Base-by-base conservation (phyloP, 1,139 yeast species). In the Hyphopichia khmerensis region DNA sequence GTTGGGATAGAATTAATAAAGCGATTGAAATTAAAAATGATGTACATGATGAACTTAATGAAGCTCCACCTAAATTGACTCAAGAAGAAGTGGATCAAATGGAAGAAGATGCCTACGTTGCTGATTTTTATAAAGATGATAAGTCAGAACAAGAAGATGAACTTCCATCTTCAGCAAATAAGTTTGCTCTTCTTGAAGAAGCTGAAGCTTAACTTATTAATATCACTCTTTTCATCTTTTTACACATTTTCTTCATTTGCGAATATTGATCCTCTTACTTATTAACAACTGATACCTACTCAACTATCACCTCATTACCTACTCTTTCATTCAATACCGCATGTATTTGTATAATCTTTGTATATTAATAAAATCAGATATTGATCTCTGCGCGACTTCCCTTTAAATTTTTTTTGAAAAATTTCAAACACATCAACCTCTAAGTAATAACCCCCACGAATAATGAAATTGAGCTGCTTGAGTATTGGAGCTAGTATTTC, bases 1-100 rank as follows among this genome's bases (percentile, higher is more conserved):
- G 82, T 14, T 85, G 93, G 93, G 90, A 84, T 39, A 69, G 73
- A 42, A 82, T 83, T 43, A 85, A 85, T 57, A 70, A 72, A 44
- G 60, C 62, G 33, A 75, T 78, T 26, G 66, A 57, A 36, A 61
- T 67, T 37, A 61, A 62, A 37, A 53, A 63, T 40, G 56, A 44
- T 14, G 39, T 44, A 23, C 24, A 11, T n/a, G 33, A 36, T 17
- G 23, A 27, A 6, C 9, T 16, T 4, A 35, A 14, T 16, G 33
- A 7, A 35, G n/a, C n/a, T n/a, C 19, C 50, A 43, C 40, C 42
- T 26, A 50, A 43, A 30, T 41, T 43, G 34, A 50, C 57, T 2
- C 52, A 45, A 19, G 56, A 53, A 21, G 59, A 63, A 29, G 47
- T 55, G 4, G 69, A 67, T 34, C 52, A 51, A 36, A 60, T 57